phyloP scores from a whole-genome alignment of 306 rosid species.

The Trichosanthes cucumerina region DNA sequence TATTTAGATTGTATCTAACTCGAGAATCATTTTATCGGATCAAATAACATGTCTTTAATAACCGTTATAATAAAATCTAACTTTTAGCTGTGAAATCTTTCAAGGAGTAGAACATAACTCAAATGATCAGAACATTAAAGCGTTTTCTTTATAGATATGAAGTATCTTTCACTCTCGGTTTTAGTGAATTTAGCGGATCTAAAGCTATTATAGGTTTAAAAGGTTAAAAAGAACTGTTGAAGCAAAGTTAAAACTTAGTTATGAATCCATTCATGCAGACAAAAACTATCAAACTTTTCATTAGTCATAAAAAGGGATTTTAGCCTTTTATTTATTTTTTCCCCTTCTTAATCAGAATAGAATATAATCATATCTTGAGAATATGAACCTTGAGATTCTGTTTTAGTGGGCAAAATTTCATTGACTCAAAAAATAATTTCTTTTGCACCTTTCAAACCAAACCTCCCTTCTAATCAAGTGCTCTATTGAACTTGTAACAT shows the following conservation, averaged over 20 bases:
- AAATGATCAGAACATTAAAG: background rate
- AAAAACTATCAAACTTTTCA: background rate
- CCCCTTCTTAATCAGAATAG: background rate
- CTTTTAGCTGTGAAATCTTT: background rate
- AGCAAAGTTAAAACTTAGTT: background rate
- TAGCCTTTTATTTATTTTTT: background rate
- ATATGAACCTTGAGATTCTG: background rate
- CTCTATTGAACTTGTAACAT: background rate
- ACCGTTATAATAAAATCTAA: background rate
- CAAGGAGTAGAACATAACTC: no score
- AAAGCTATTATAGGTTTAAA: background rate
- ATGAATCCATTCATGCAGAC: background rate
- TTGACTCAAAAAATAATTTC: background rate
- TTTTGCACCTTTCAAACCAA: background rate
- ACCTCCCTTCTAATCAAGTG: background rate
- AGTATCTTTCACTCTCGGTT: background rate
- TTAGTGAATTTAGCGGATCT: background rate
- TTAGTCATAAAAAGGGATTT: background rate
- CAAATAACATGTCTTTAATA: background rate
- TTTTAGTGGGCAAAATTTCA: constrained; percentile 6
- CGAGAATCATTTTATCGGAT: background rate
- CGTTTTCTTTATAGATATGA: background rate
- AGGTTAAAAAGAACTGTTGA: background rate
- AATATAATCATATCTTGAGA: constrained; percentile 9
- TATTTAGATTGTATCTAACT: background rate